Evolutionary conservation across 2,329 filamentous ascomycete species (phyloP), one percentile per base, ranked within the genome.

Genomic region (Sporothrix variecibatus): DNA sequence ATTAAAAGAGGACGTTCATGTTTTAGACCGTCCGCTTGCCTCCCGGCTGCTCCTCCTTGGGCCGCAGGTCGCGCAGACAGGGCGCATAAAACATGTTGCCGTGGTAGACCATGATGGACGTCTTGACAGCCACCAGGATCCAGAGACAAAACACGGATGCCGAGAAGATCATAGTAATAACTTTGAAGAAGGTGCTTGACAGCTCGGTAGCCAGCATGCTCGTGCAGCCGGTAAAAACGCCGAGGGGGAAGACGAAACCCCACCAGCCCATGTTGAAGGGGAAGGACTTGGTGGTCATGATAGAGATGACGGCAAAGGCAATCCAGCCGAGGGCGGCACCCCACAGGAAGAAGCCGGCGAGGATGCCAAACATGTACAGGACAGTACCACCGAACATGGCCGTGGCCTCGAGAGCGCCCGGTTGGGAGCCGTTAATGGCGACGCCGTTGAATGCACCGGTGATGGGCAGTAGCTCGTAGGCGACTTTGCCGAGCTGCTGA

Each of bases 281-380:
- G 43, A 82, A 80, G 73, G 78, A 80, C 70, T 81, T 81, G 71
- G 82, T 84, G 11, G 74, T 75, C 49, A 71, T 23, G 73, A 82
- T 79, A 28, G 77, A 78, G 17, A 78, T 76, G 38, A 81, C 23
- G 2, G 82, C 81, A 74, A 82, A 80, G 56, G 77, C 75, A 1
- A 83, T 76, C 82, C 81, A 83, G 51, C 78, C 78, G 2, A 82
- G 74, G 0, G 79, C 81, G 28, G 80, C 79, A 0, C 79, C 81
- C 82, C 82, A 83, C 76, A 83, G 78, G 23, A 81, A 38, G 17
- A 83, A 73, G 6, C 78, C 79, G 3, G 76, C 73, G 12, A 83
- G 72, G 26, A 87, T 81, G 0, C 90, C 89, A 0, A 87, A 65
- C 2, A 87, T 81, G 76, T 91, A 91, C 8, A 90, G 83, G 9